Evolutionary conservation across 2,329 filamentous ascomycete species (phyloP), one percentile per base, ranked within the genome.

Genomic region (Colletotrichum kahawae): DNA sequence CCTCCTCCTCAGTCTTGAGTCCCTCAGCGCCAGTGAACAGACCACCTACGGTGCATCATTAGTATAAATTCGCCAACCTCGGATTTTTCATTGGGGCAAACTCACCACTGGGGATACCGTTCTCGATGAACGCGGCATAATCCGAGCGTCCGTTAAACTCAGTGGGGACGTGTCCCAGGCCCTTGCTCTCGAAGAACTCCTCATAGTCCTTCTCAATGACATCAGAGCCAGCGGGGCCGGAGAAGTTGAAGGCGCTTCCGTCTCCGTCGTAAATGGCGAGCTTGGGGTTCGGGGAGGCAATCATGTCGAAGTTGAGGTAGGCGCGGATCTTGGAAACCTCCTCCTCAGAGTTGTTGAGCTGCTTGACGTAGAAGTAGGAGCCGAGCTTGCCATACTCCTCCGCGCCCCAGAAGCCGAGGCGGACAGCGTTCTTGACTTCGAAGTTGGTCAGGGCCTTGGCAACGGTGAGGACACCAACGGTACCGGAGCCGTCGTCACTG

Each of bases 1-100:
- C 89, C 80, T 94, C 90, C 54, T 89, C 88, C 38, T 86, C 85
- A 0, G 91, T 93, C 88, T 93, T 93, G 81, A 92, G 81, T 7
- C 85, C 89, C 81, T 93, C 92, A 4, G 92, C 92, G 13, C 92
- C 92, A 10, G 93, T 94, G 79, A 93, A 93, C 73, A 95, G 87
- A 14, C 93, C 93, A 31, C 43, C 43, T 51, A 13, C n/a, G n/a
- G 0, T 51, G 43, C n/a, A 21, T 0, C 6, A 14, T 51, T 21
- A 51, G n/a, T 4, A 51, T 21, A 0, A 13, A 21, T 51, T 7
- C 43, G n/a, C n/a, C 12, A 51, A 51, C 43, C 43, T 51, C 43
- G 1, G 43, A 21, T 7, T 51, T 21, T 51, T 10, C 6, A 9
- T 48, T n/a, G n/a, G 38, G 43, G 43, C 4, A 21, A 21, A 51